Evolutionary conservation across 768 basidiomycete genomes (phyloP), one percentile per base, ranked within the genome.

Genomic region (Coprinopsis sp.): DNA sequence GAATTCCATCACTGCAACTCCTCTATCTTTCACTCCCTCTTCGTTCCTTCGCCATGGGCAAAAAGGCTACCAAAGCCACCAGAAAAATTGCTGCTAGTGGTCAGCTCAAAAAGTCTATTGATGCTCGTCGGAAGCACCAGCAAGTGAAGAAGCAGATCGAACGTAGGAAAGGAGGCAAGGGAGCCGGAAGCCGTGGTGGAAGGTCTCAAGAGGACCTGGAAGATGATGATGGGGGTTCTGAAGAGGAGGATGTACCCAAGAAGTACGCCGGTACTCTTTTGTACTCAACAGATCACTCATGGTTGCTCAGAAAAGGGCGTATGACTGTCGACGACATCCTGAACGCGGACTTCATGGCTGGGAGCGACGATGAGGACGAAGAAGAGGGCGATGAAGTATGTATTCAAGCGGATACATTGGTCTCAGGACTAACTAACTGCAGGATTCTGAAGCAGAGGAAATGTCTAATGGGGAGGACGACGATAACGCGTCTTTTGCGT

Each of bases 41-140:
- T 21, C 41, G 14, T 33, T 43, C 5, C 1, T 38, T 19, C 22
- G 40, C 25, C 34, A 74, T 74, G 73, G 72, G 67, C 10, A 72
- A 67, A 55, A 91, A 87, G 55, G 78, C 82, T 16, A 68, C 78
- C 30, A 94, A 94, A 65, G 79, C 89, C 0, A 86, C 87, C 10
- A 82, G 84, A 60, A 92, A 94, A 68, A 94, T 94, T 55, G 87
- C 84, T 7, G 73, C 88, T 3, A 91, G 87, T 49, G 94, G 94
- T 1, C 83, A 87, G 59, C 79, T 98, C 44, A 90, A 91, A 59
- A 86, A 89, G 54, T 79, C 82, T 16, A 96, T 98, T 41, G 76
- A 90, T 56, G 77, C 82, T 4, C 74, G 94, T n/a, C 78, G 83
- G 48, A 88, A 91, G 56, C 79, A 84, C 56, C 84, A 91, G 58